Base-by-base conservation (phyloP, 116 monocot genomes). In the Iris pallida region DNA sequence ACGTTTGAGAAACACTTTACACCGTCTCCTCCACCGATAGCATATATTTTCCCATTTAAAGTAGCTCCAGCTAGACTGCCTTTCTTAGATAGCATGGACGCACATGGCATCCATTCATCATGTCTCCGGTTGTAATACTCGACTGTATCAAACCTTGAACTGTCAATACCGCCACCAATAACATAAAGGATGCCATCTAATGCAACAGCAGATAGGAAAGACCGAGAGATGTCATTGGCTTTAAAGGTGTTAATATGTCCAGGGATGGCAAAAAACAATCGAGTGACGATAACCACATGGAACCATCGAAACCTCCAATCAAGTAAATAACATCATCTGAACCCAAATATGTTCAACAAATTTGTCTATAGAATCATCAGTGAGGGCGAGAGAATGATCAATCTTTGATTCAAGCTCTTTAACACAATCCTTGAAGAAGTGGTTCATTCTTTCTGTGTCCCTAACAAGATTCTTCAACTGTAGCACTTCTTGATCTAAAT, bases 1-100 rank as follows among this genome's bases (percentile, higher is more conserved):
- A 95, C 85, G 55, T 86, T 83, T 51, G 91, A 76, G 47, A 88
- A 86, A 65, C 68, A 61, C 2, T 73, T 66, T 8, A 8, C 3
- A 42, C 84, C 84, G 77, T 91, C 65, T 53, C 95, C 84, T 59
- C 95, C 95, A 44, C 95, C 95, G 68, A 95, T 88, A 53, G 95
- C 95, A 80, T 57, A 95, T 69, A 95, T 84, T 66, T 86, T 95
- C 6, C 67, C 78, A 45, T 82, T 74, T 46, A 88, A 77, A 15
- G 72, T 75, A 64, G 78, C 80, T 61, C 86, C 88, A 63, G 84
- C 91, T 51, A 91, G 72, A 68, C 79, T 82, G 58, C 83, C 95
- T 71, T 86, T 95, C 47, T 53, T 61, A 52, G 53, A 70, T 46
- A 30, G 71, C 80, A 95, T 71, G 3, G 69, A 45, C 12, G 95